Evolutionary conservation across 148 eudicot genomes (phyloP), one percentile per base, ranked within the genome.

Genomic region (Beta vulgaris): DNA sequence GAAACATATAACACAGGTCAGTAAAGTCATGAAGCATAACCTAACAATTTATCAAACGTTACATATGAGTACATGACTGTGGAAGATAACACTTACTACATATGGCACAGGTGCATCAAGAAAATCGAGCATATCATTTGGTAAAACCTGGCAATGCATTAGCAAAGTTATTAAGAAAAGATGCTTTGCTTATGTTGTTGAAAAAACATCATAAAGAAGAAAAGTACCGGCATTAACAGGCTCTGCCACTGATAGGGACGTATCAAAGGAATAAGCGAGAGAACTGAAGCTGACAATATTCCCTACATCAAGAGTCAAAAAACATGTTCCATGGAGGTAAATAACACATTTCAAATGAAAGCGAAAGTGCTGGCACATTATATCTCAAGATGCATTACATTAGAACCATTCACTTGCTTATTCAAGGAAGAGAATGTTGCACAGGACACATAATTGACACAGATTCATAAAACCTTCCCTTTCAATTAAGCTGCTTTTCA

Each of bases 181-280:
- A 34, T 72, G 32, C 29, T 66, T 72, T 29, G 66, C 46, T 65
- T 43, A 57, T 19, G 51, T 29, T 57, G 44, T 66, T 63, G 48
- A 76, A 69, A 43, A 64, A 68, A 15, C 10, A 32, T 68, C 49
- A 48, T 3, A 39, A 51, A 55, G 43, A 75, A 61, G 21, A 18
- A 46, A 85, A 72, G 61, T 90, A 95, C 98, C 74, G 98, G 96
- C 97, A 95, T 92, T 71, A 95, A 85, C 79, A 90, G 80, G 83
- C 98, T 95, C 77, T 95, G 98, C 98, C 98, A 95, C 69, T 84
- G 93, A 78, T 92, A 95, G 73, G 98, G 98, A 66, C 96, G 96
- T 78, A 95, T 89, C 72, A 95, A 82, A 43, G 98, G 93, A 80
- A 95, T 82, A 69, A 92, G 71, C 35, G 98, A 84, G 80, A 95